Conservation (phyloP, 768 basidiomycete genomes). For the Rhodotorula graminis region DNA sequence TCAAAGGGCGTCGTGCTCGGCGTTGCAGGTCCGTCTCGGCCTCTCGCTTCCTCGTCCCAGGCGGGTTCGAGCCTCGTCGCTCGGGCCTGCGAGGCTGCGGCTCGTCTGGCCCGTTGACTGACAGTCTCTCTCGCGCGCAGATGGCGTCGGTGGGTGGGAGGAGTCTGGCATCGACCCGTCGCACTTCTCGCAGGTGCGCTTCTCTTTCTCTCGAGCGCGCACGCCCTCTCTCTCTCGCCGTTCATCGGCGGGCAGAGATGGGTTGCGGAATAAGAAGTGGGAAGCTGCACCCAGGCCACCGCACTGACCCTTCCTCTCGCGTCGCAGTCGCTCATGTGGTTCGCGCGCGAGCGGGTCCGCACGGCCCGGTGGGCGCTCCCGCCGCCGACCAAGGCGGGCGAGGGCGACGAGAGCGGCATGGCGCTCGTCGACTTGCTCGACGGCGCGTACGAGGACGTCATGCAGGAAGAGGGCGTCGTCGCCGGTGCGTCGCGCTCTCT, state of each 20-base stretch:
- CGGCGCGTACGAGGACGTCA: conserved; percentile 23
- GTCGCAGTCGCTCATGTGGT: conserved; percentile 68
- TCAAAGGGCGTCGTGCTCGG: conserved; percentile 28
- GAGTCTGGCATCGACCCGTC: conserved; percentile 78
- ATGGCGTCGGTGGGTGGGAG: conserved; percentile 91
- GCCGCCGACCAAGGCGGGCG: neutral
- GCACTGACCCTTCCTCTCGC: no score
- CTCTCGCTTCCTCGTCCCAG: neutral
- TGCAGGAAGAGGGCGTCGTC: conserved; percentile 16
- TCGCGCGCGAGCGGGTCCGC: conserved; percentile 22
- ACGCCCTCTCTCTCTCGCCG: no score
- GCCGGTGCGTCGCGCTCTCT: conserved; percentile 18
- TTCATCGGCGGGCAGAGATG: no score
- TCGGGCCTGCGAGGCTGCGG: no score
- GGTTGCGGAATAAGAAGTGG: no score
- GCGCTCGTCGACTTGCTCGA: conserved; percentile 6
- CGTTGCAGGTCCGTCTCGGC: conserved; percentile 18
- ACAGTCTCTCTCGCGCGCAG: conserved; percentile 51
- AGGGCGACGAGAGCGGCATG: neutral
- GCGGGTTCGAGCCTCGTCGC: no score
- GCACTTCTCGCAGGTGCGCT: conserved; percentile 58
- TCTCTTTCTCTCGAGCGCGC: no score
- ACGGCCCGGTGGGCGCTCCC: neutral
- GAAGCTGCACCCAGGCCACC: no score
- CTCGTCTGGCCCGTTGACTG: no score